Percentiles rank a stretch among this genome's conserved stretches.
These are phyloP conservation scores for Curvularia lunata DNA, from an alignment of 2,329 filamentous ascomycete species.

Conservation along the genomic window DNA sequence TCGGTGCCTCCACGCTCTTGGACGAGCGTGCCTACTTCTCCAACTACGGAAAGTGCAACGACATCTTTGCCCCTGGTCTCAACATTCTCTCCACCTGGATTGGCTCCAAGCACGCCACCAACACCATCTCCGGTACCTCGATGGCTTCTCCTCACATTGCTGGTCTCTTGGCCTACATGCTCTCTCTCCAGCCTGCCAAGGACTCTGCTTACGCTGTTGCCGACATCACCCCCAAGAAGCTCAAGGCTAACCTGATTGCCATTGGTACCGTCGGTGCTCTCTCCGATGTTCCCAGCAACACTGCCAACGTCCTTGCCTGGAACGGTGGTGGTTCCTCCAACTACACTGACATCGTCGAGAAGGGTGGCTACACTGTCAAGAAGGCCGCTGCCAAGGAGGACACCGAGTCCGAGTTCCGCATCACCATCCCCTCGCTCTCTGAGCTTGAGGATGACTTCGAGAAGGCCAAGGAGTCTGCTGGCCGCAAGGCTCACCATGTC, in stretches of 20 bases:
- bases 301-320: slow-evolving; percentile 96
- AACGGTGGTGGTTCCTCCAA: slow-evolving; percentile 96
- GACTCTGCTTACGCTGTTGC: slow-evolving; percentile 93
- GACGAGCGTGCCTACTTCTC: slow-evolving; percentile 99
- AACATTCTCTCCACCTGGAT: slow-evolving; percentile 99
- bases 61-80: slow-evolving; percentile 97
- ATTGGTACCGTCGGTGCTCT: slow-evolving; percentile 82
- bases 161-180: slow-evolving; percentile 96
- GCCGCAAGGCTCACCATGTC: slow-evolving; percentile 52
- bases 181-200: slow-evolving; percentile 88
- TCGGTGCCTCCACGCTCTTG: slow-evolving; percentile 89
- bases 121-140: slow-evolving; percentile 99
- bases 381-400: slow-evolving; percentile 34
- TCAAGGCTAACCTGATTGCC: slow-evolving; percentile 86
- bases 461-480: slow-evolving; percentile 46
- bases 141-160: slow-evolving; percentile 98
- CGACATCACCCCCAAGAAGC: slow-evolving; percentile 87
- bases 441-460: slow-evolving; percentile 47
- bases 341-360: slow-evolving; percentile 80
- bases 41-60: slow-evolving; percentile 99
- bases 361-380: slow-evolving; percentile 70
- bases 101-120: slow-evolving; percentile 91
- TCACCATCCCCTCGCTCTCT: slow-evolving; percentile 47
- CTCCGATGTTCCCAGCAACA: slow-evolving; percentile 81
- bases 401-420: slow-evolving; percentile 52